A percentile compares a stretch with the other conserved stretches of the same genome.
Conservation (phyloP, 129 eudicot species). For the Arctium minus region DNA sequence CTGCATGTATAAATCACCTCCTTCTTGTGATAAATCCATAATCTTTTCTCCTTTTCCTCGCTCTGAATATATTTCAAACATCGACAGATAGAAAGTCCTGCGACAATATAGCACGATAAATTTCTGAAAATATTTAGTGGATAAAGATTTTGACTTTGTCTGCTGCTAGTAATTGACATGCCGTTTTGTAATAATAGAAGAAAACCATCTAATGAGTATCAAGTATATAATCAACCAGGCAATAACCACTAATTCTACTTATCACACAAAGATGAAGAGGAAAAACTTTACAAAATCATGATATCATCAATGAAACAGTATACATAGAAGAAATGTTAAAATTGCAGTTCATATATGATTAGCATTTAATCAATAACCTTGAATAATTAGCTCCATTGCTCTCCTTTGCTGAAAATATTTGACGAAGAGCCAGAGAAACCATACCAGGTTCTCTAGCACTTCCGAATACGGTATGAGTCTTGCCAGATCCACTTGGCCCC, state of each 20-base stretch:
- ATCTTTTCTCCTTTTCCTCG: conserved; percentile 64
- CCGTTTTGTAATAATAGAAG: too few relatives aligned
- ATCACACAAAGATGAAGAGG: not conserved
- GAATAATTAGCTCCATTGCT: conserved; percentile 16
- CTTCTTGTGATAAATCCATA: conserved; percentile 59
- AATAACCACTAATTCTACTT: not conserved
- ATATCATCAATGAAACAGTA: not conserved
- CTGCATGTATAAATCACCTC: conserved; percentile 52
- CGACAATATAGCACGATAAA: conserved; percentile 4
- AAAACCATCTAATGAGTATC: not conserved
- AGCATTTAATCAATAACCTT: conserved; percentile 37
- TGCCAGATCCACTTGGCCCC: conserved; percentile 98
- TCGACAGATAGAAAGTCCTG: conserved; percentile 68
- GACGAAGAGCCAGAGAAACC: conserved; percentile 78
- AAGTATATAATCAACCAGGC: too few relatives aligned
- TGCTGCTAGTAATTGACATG: too few relatives aligned
- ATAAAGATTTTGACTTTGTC: too few relatives aligned
- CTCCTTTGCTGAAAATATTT: conserved; percentile 39
- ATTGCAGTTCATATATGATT: not conserved
- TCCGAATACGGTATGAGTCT: conserved; percentile 84
- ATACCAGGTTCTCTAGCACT: conserved; percentile 68
- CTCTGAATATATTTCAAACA: conserved; percentile 79
- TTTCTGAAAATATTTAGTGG: not conserved
- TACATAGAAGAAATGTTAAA: not conserved
- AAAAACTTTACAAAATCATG: not conserved